Evolutionary conservation across 1,284 basidiomycete species (phyloP).

Genomic region (Kwoniella shivajii): DNA sequence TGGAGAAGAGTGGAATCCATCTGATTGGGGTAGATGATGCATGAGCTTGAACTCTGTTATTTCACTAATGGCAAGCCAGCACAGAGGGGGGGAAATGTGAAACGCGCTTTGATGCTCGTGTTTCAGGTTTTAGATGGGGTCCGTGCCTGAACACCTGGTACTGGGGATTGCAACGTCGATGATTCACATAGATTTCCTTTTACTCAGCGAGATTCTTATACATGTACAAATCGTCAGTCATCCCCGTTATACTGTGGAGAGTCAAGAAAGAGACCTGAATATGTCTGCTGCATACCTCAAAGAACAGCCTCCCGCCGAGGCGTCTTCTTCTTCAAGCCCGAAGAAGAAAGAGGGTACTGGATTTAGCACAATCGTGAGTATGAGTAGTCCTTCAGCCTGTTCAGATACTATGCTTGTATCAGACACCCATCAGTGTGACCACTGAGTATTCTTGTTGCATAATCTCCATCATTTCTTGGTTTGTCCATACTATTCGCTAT

Average conservation of each 20-base stretch:
- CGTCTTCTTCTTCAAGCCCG: background rate
- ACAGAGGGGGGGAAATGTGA: background rate
- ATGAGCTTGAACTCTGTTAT: no score
- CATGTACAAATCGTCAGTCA: background rate
- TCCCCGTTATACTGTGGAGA: background rate
- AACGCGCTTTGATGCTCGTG: slow-evolving; percentile 3
- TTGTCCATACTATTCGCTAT: no score
- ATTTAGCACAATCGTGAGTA: slow-evolving; percentile 7
- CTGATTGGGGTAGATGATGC: slow-evolving; percentile 37
- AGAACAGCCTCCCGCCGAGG: background rate
- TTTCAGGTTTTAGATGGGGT: background rate
- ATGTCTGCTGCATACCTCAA: background rate
- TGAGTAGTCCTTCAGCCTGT: background rate
- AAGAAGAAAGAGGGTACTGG: slow-evolving; percentile 4
- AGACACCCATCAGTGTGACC: no score
- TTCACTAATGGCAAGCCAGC: no score
- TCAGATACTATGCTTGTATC: background rate
- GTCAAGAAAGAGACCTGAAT: background rate
- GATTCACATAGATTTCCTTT: no score
- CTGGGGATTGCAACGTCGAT: background rate
- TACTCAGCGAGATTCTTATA: no score
- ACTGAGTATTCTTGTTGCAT: no score
- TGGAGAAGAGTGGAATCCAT: slow-evolving; percentile 41
- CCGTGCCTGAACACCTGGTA: background rate
- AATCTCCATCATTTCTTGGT: no score